Percentiles rank a stretch among this genome's conserved stretches.
These are phyloP conservation scores for Euryodendron excelsum DNA, from an alignment of 148 eudicot species.

Conservation along the genomic window DNA sequence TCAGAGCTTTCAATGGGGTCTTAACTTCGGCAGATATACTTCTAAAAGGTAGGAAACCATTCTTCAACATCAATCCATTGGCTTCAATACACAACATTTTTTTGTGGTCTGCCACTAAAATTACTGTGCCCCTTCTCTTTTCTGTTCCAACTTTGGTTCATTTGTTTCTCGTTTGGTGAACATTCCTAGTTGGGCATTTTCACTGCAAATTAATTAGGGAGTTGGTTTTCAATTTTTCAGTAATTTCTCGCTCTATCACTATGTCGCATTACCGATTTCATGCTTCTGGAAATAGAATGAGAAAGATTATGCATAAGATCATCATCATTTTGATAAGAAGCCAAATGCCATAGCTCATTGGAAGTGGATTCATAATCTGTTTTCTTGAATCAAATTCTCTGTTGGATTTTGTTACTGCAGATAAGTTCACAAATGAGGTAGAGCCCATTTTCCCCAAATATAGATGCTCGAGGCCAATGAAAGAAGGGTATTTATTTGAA, in stretches of 20 bases:
- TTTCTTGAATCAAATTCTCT: background rate
- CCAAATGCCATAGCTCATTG: background rate
- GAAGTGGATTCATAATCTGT: background rate
- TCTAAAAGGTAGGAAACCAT: constrained; percentile 56
- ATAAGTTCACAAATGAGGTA: constrained; percentile 67
- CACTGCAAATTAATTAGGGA: background rate
- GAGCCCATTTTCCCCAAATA: constrained; percentile 32
- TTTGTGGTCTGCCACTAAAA: constrained; percentile 17
- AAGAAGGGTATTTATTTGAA: constrained; percentile 60
- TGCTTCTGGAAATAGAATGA: background rate
- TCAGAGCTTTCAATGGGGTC: constrained; percentile 43
- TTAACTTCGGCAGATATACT: constrained; percentile 49
- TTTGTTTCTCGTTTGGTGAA: background rate
- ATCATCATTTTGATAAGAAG: background rate
- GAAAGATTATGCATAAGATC: background rate
- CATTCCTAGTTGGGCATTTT: background rate
- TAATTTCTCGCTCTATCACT: background rate
- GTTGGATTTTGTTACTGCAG: constrained; percentile 36
- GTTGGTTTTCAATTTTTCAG: background rate
- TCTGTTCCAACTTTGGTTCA: constrained; percentile 3
- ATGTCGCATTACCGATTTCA: background rate
- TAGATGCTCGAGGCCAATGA: constrained; percentile 53
- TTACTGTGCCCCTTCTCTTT: constrained; percentile 4
- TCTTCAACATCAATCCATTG: constrained; percentile 14
- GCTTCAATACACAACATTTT: background rate